A percentile compares a stretch with the other conserved stretches of the same genome.
These are phyloP conservation scores for Mycena rosella DNA, from an alignment of 768 basidiomycete genomes.

Conservation along the genomic window DNA sequence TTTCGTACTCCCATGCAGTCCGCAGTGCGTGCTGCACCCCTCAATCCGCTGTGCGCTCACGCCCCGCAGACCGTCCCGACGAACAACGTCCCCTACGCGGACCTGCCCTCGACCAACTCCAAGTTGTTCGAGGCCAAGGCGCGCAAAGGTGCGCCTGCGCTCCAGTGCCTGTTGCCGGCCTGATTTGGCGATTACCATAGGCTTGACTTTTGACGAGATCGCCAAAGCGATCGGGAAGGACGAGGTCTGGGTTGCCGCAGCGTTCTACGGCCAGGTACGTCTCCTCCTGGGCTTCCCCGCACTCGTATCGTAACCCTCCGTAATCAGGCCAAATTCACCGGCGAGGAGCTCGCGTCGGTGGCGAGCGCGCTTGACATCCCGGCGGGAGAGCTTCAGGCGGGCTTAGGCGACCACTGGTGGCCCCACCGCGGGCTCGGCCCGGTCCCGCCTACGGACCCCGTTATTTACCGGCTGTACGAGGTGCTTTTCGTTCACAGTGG, in stretches of 20 bases:
- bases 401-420: slow-evolving; percentile 77
- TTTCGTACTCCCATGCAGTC: too few species aligned
- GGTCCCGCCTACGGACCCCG: slow-evolving; percentile 81
- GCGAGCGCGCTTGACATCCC: slow-evolving; percentile 63
- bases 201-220: slow-evolving; percentile 79
- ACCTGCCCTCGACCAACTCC: slow-evolving; percentile 64
- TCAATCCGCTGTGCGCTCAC: too few species aligned
- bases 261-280: slow-evolving; percentile 83
- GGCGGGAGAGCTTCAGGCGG: slow-evolving; percentile 50
- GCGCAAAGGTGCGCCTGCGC: slow-evolving; percentile 60
- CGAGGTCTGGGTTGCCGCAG: slow-evolving; percentile 86
- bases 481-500: slow-evolving; percentile 65
- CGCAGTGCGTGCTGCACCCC: too few species aligned
- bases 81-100: too few species aligned
- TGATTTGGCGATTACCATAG: slow-evolving; percentile 50
- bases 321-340: slow-evolving; percentile 73
- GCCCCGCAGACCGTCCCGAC: too few species aligned
- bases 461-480: slow-evolving; percentile 87
- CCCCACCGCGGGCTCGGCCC: slow-evolving; percentile 80
- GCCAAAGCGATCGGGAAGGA: slow-evolving; percentile 75
- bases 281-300: slow-evolving; percentile 39
- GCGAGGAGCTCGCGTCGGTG: slow-evolving; percentile 71
- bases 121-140: slow-evolving; percentile 76
- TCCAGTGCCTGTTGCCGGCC: not conserved
- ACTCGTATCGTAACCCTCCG: slow-evolving; percentile 46